Base-by-base conservation (phyloP, 805 yeast genomes). In the Komagataella kurtzmanii region DNA sequence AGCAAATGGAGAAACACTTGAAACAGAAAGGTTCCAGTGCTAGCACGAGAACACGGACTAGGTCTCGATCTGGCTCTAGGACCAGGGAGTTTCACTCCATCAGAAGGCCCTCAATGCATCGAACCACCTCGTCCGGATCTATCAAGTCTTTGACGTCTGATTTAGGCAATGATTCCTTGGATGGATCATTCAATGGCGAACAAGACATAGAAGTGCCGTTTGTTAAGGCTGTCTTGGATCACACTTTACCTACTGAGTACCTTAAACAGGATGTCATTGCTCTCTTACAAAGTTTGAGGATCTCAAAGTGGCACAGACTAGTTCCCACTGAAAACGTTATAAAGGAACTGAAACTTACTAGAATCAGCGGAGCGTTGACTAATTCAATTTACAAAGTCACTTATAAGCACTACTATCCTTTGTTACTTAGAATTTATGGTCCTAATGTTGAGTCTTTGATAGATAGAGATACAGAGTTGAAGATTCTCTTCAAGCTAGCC, bases 341-440 rank as follows among this genome's bases (percentile, higher is more conserved):
- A 17, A 70, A 69, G 18, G 65, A 70, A 44, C 65, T 91, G 45
- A 71, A 66, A 19, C 65, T 90, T 18, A 72, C 68, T 45, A 75
- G 96, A 56, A 88, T 93, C 49, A 79, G 87, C 44, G 98, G 99
- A 18, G 99, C 99, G 0, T 74, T 93, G 64, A 93, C 98, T 18
- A 93, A 93, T 65, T 84, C 90, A 40, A 85, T 91, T 51, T 93
- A 85, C 65, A 81, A 81, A 60, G 77, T 93, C 18, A 55, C 71
- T 49, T 63, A 61, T 54, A 59, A 64, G 54, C 65, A 60, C 54
- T 64, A 66, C 58, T 79, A 73, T 57, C 90, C 85, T 8, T 68
- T 93, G 43, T 68, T 93, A 46, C 69, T 93, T 55, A 71, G 99
- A 57, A 79, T 93, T 4, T 93, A 89, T 61, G 99, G 99, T 18